A percentile compares a stretch with the other conserved stretches of the same genome.
Conservation (phyloP, 1,284 basidiomycete genomes). For the Exobasidium cylindrosporum region DNA sequence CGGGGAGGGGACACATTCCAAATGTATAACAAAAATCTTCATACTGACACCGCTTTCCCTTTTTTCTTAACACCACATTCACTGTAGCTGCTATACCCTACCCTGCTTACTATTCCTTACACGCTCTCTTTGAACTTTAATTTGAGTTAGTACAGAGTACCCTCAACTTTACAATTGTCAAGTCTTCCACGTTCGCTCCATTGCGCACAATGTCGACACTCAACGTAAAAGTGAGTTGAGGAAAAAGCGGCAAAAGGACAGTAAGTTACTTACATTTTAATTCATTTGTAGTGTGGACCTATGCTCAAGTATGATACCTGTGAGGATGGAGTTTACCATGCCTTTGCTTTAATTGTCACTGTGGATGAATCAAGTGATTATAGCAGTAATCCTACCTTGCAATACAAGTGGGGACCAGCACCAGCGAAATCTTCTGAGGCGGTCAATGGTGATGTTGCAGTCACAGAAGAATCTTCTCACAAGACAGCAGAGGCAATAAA, state of each 20-base stretch:
- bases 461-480: slow-evolving; percentile 10
- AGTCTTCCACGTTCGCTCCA: too few species aligned
- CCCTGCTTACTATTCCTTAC: too few species aligned
- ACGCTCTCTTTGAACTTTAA: too few species aligned
- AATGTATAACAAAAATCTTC: too few species aligned
- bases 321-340: slow-evolving; percentile 65
- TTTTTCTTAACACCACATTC: too few species aligned
- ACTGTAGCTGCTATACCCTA: too few species aligned
- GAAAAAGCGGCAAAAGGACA: too few species aligned
- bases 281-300: slow-evolving; percentile 63
- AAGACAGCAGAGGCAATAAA: slow-evolving; percentile 63
- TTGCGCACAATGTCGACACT: slow-evolving; percentile 37
- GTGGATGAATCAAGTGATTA: slow-evolving; percentile 68
- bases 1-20: too few species aligned
- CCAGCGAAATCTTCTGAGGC: not conserved
- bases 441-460: not conserved
- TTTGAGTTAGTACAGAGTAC: too few species aligned
- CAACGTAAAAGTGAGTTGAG: slow-evolving; percentile 27
- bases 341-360: slow-evolving; percentile 58
- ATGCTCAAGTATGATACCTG: slow-evolving; percentile 87
- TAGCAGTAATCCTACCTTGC: slow-evolving; percentile 60
- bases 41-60: too few species aligned
- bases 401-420: slow-evolving; percentile 65
- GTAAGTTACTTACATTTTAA: too few species aligned
- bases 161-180: too few species aligned